A percentile compares a stretch with the other conserved stretches of the same genome.
Evolutionary conservation across 1,284 basidiomycete genomes (phyloP).

Genomic region (Tausonia pullulans): DNA sequence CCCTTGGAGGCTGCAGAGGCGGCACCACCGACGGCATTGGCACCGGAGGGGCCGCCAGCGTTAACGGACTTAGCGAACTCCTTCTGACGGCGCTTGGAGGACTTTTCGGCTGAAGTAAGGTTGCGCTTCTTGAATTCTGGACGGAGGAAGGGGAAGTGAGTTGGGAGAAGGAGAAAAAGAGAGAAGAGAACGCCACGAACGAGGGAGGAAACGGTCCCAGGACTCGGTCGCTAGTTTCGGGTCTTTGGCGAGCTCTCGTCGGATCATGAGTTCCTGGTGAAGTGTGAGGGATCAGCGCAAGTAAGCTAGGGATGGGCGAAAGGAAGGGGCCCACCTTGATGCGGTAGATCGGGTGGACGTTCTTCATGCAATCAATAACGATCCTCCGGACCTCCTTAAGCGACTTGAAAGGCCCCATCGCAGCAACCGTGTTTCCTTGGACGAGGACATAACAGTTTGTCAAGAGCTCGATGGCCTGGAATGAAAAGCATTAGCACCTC

Average conservation of each 20-base stretch:
- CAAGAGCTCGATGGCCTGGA: slow-evolving; percentile 86
- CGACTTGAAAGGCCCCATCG: slow-evolving; percentile 92
- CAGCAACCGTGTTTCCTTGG: slow-evolving; percentile 94
- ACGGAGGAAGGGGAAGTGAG: neutral
- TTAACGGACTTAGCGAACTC: neutral
- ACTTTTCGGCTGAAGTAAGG: slow-evolving; percentile 84
- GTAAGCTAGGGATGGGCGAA: neutral
- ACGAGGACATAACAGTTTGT: slow-evolving; percentile 97
- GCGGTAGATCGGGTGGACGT: slow-evolving; percentile 97
- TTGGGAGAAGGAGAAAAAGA: neutral
- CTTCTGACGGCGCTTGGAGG: slow-evolving; percentile 41
- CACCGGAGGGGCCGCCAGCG: no score
- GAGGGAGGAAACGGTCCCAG: slow-evolving; percentile 96
- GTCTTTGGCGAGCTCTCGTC: slow-evolving; percentile 94
- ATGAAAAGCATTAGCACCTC: no score
- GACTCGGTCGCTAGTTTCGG: slow-evolving; percentile 87
- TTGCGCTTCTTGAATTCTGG: slow-evolving; percentile 80
- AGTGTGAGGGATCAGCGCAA: slow-evolving; percentile 6
- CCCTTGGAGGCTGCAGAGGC: slow-evolving; percentile 36
- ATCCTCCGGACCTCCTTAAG: slow-evolving; percentile 93
- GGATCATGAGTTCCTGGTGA: slow-evolving; percentile 89
- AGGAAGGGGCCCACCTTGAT: slow-evolving; percentile 60
- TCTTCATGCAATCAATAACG: slow-evolving; percentile 97
- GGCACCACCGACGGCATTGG: neutral
- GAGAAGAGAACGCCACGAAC: slow-evolving; percentile 23